phyloP scores from a whole-genome alignment of 768 basidiomycete genomes.

The Rhizopogon rudus region DNA sequence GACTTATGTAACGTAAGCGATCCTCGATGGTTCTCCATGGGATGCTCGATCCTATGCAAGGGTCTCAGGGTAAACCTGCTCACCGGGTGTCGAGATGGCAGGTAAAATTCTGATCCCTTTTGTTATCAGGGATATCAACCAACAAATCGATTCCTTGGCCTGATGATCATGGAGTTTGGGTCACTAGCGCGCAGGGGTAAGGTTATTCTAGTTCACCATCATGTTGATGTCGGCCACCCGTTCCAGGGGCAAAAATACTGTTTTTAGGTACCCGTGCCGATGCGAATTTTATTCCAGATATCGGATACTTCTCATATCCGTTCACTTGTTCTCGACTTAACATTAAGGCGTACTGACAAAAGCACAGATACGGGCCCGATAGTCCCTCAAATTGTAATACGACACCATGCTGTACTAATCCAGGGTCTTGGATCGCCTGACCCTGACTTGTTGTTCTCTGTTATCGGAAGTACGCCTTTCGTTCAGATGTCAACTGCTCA shows the following conservation, averaged over 20 bases:
- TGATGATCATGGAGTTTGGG: no score
- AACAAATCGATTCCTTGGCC: no score
- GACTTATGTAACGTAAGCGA: not conserved
- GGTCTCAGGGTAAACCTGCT: not conserved
- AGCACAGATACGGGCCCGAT: not conserved
- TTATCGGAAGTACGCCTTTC: not conserved
- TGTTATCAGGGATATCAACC: not conserved
- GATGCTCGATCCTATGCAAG: not conserved
- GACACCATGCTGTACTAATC: not conserved
- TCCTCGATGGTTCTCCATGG: not conserved
- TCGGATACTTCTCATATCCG: not conserved
- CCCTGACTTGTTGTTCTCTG: not conserved
- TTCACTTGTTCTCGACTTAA: not conserved
- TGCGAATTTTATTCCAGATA: not conserved
- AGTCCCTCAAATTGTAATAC: not conserved
- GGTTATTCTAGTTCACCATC: not conserved
- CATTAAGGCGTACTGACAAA: not conserved
- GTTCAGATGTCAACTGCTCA: not conserved
- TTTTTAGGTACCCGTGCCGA: not conserved
- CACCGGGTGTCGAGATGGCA: not conserved
- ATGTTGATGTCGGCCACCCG: not conserved
- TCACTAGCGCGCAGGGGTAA: not conserved
- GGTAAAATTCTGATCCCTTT: not conserved
- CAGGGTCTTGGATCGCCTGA: not conserved
- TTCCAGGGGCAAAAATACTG: not conserved